Conservation (phyloP, 2,329 filamentous ascomycete species). For the Xylaria sp. region DNA sequence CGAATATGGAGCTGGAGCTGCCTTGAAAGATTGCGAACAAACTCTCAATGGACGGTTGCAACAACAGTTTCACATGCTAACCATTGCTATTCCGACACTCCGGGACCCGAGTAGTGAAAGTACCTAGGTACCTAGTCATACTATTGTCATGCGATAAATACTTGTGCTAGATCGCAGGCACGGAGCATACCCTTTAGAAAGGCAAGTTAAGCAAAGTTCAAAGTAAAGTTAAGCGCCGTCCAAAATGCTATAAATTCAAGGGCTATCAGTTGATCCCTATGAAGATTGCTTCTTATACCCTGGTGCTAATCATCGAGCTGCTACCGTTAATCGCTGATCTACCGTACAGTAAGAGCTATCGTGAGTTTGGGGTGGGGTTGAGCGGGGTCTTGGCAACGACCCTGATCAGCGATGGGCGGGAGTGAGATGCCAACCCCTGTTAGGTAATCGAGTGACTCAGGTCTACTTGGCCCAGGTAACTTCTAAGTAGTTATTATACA, state of each 20-base stretch:
- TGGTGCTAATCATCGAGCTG: too few species aligned
- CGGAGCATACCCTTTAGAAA: neutral
- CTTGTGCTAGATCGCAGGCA: neutral
- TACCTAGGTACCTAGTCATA: neutral
- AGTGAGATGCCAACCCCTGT: neutral
- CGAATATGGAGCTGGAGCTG: too few species aligned
- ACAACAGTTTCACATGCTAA: conserved; percentile 23
- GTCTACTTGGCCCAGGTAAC: neutral
- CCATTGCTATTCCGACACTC: neutral
- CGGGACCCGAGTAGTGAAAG: neutral
- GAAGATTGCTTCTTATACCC: too few species aligned
- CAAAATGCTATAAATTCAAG: neutral
- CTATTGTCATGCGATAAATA: conserved; percentile 23
- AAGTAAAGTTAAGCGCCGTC: too few species aligned
- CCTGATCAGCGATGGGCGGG: neutral
- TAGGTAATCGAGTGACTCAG: conserved; percentile 2
- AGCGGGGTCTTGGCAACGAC: conserved; percentile 9
- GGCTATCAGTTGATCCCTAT: neutral
- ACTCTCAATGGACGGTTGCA: conserved; percentile 9
- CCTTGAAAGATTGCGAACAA: conserved; percentile 5
- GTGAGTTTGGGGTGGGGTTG: conserved; percentile 2
- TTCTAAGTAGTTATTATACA: neutral
- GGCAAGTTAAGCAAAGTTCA: too few species aligned
- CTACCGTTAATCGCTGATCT: too few species aligned
- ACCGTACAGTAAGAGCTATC: too few species aligned